Percentiles rank a stretch among this genome's conserved stretches.
phyloP scores from a whole-genome alignment of 2,329 filamentous ascomycete genomes.

The Pseudocercospora vitis region DNA sequence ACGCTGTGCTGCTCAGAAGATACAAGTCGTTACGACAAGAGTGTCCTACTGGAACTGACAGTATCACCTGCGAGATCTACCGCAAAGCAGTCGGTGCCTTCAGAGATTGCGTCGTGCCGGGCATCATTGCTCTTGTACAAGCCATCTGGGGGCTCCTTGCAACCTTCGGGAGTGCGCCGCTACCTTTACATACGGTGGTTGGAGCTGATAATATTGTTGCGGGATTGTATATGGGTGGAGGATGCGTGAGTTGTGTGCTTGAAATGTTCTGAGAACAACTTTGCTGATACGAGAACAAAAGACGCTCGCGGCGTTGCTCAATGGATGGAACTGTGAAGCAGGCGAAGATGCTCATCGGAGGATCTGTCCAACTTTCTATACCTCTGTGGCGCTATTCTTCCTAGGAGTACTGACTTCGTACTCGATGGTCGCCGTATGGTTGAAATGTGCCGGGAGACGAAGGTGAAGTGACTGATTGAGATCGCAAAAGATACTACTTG shows the following conservation, averaged over 20 bases:
- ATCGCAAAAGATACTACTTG: too few species aligned
- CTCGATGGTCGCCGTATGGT: too few species aligned
- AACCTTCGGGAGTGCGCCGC: not conserved
- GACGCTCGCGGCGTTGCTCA: conserved; percentile 2
- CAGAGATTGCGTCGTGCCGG: conserved; percentile 2
- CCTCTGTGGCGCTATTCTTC: conserved; percentile 4
- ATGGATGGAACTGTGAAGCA: conserved; percentile 4
- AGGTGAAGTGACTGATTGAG: too few species aligned
- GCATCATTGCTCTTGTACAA: not conserved
- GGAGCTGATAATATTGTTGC: not conserved
- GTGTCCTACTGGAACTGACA: not conserved
- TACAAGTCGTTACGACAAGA: not conserved
- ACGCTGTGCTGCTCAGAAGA: not conserved
- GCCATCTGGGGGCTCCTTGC: not conserved
- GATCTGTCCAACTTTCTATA: not conserved
- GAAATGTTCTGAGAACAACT: not conserved
- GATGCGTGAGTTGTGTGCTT: not conserved
- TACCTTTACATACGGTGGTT: not conserved
- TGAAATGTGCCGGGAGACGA: too few species aligned
- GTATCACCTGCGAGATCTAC: not conserved
- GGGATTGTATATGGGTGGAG: conserved; percentile 6
- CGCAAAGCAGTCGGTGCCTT: conserved; percentile 8
- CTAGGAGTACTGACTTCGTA: not conserved
- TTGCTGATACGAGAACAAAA: not conserved
- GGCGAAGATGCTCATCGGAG: not conserved